Base-by-base conservation (phyloP, 129 eudicot species). In the Dittrichia graveolens region DNA sequence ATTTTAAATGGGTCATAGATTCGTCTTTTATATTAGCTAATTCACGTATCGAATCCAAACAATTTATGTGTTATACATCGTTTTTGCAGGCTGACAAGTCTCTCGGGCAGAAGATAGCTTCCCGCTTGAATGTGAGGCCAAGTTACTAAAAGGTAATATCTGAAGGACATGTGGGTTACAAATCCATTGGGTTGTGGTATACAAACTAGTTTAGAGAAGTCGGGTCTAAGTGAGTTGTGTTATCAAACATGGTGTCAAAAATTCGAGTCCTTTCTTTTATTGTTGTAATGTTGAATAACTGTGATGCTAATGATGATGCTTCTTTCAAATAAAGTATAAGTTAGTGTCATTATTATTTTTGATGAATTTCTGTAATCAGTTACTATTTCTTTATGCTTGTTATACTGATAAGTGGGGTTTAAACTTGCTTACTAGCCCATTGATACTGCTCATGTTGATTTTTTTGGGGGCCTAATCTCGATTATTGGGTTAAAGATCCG, bases 81-180 rank as follows among this genome's bases (percentile, higher is more conserved):
- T 67, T 65, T 44, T 18, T 75, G 72, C 88, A 92, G 98, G 94
- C 96, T 53, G 96, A 89, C 86, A 83, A 75, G 77, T 86, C 91
- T 79, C 88, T 92, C 14, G 98, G 98, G 18, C 96, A 89, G 84
- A 92, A 89, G 84, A 75, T 92, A n/a, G 96, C 98, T 6, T 86
- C 90, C 44, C 93, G 98, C 16, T 86, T 92, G 76, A 92, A 92
- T 39, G 86, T 92, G 66, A 85, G 77, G 79, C 96, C 98, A 38
- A 86, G 80, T 61, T 86, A 89, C 86, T 92, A 82, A 75, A 84
- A 78, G 73, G 43, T 8, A 34, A 58, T 7, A 41, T 35, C 42
- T 5, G 38, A 24, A 73, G 12, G 18, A 41, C 46, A 41, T 52
- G 58, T 61, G 42, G 52, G 66, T 75, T 54, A 53, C 66, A 52